phyloP scores from a whole-genome alignment of 139 green algal genomes.

The Trebouxia sp. region DNA sequence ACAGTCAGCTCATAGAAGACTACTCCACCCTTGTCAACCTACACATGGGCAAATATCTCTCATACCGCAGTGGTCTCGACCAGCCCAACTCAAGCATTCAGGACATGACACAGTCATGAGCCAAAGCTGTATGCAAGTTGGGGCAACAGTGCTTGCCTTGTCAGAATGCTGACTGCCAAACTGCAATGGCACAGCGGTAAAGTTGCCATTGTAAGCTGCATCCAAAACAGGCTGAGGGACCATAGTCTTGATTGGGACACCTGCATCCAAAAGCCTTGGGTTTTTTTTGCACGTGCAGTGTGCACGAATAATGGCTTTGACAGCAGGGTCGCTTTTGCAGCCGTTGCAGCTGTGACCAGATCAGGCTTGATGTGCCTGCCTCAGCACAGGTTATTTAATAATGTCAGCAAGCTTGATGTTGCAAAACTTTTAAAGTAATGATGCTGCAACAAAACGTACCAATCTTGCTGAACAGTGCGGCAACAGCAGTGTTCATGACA shows the following conservation, averaged over 20 bases:
- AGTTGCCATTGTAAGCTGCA: background rate
- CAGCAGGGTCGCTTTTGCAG: too few relatives aligned
- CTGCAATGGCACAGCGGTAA: background rate
- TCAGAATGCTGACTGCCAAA: conserved; percentile 6
- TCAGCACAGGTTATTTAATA: background rate
- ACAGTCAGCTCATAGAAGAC: conserved; percentile 31
- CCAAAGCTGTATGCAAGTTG: background rate
- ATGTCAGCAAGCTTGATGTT: background rate
- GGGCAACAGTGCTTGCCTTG: background rate
- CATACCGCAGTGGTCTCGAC: background rate
- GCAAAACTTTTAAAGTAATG: background rate
- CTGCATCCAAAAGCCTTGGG: too few relatives aligned
- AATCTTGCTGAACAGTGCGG: conserved; percentile 36
- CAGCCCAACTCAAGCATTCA: background rate
- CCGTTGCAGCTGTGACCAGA: background rate
- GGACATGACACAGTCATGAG: background rate
- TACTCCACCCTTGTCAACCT: conserved; percentile 35
- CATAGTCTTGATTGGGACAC: conserved; percentile 39
- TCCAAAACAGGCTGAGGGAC: conserved; percentile 32
- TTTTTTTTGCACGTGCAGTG: too few relatives aligned
- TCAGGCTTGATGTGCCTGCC: background rate
- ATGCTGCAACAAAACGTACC: background rate
- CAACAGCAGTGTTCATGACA: conserved; percentile 32
- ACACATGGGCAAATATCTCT: background rate
- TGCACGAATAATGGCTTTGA: too few relatives aligned